Percentiles rank a stretch among this genome's conserved stretches.
Evolutionary conservation across 1,284 basidiomycete genomes (phyloP).

Genomic region (Porodaedalea pini): DNA sequence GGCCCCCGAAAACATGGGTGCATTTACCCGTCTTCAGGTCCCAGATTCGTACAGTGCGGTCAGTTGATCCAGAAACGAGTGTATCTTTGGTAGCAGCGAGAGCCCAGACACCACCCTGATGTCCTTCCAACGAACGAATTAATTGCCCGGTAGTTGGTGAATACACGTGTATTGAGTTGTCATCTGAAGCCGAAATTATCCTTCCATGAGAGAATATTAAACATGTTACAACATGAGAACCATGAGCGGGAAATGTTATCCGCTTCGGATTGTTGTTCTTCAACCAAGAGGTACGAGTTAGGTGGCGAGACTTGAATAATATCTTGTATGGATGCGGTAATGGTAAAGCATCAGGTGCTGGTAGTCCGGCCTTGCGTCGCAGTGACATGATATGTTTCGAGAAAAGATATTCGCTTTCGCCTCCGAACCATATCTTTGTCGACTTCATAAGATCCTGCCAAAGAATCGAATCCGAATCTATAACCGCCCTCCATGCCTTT

Average conservation of each 20-base stretch:
- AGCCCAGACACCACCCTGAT: constrained; percentile 96
- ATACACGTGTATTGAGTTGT: constrained; percentile 91
- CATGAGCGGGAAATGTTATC: constrained; percentile 81
- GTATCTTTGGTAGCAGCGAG: constrained; percentile 80
- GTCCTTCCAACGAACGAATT: constrained; percentile 74
- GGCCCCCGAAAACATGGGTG: constrained; percentile 89
- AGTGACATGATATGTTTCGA: constrained; percentile 58
- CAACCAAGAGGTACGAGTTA: constrained; percentile 76
- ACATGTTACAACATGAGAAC: constrained; percentile 88
- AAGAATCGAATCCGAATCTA: constrained; percentile 79
- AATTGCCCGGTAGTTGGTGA: constrained; percentile 77
- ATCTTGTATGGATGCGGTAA: constrained; percentile 82
- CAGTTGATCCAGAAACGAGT: constrained; percentile 90
- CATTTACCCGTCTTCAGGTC: constrained; percentile 76
- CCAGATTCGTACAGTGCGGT: constrained; percentile 93
- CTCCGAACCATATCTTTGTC: constrained; percentile 83
- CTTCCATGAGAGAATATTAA: constrained; percentile 89
- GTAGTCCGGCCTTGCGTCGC: constrained; percentile 44
- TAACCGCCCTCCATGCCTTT: constrained; percentile 75
- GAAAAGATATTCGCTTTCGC: constrained; percentile 69
- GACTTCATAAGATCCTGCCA: constrained; percentile 79
- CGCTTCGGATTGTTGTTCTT: constrained; percentile 71
- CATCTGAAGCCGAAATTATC: constrained; percentile 92
- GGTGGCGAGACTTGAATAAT: constrained; percentile 80
- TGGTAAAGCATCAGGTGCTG: constrained; percentile 46